Percentiles rank a stretch among this genome's conserved stretches.
These are phyloP conservation scores for Pestalotiopsis sp. DNA, from an alignment of 2,329 filamentous ascomycete genomes.

Conservation along the genomic window DNA sequence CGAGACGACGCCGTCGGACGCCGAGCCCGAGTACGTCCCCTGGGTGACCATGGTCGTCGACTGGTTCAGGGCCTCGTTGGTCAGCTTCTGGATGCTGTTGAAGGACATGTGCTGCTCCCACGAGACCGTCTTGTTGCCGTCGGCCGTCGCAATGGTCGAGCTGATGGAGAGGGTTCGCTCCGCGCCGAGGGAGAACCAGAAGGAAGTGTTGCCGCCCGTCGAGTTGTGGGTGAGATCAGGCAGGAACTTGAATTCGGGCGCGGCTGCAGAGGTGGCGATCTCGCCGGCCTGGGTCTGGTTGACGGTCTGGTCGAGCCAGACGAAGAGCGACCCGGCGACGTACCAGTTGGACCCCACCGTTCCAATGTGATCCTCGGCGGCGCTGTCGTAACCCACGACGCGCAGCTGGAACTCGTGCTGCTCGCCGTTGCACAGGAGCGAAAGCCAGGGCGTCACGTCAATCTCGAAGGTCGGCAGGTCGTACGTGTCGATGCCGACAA, in stretches of 20 bases:
- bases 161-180: slow-evolving; percentile 27
- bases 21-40: slow-evolving; percentile 26
- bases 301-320: slow-evolving; percentile 56
- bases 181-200: slow-evolving; percentile 30
- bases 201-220: slow-evolving; percentile 28
- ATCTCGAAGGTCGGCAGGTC: slow-evolving; percentile 70
- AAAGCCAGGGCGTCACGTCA: slow-evolving; percentile 68
- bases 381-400: slow-evolving; percentile 42
- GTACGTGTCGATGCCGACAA: slow-evolving; percentile 70
- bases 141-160: slow-evolving; percentile 24
- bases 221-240: slow-evolving; percentile 26
- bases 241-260: slow-evolving; percentile 26
- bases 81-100: slow-evolving; percentile 35
- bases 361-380: slow-evolving; percentile 35
- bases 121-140: slow-evolving; percentile 20
- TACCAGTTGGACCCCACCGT: slow-evolving; percentile 64
- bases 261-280: slow-evolving; percentile 21
- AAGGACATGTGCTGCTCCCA: slow-evolving; percentile 32
- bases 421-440: slow-evolving; percentile 56
- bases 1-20: slow-evolving; percentile 20
- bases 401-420: slow-evolving; percentile 41
- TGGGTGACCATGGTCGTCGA: slow-evolving; percentile 30
- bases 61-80: slow-evolving; percentile 30
- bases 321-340: slow-evolving; percentile 66
- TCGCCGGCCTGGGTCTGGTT: slow-evolving; percentile 22